phyloP scores from a whole-genome alignment of 192 early-diverging fungal genomes.

The Backusella sp. region DNA sequence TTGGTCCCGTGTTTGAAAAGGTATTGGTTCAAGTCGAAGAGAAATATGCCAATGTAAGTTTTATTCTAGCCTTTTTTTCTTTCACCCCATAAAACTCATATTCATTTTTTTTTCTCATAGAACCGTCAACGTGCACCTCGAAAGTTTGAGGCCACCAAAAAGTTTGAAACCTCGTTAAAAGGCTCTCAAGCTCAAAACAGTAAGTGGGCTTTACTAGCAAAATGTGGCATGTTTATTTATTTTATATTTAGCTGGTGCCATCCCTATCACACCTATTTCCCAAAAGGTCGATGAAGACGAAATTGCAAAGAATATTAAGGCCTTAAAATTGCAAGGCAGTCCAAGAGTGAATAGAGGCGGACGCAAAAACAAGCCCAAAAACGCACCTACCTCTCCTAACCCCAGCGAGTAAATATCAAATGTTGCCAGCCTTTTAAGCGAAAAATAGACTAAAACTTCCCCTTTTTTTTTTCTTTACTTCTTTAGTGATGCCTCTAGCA shows the following conservation, averaged over 20 bases:
- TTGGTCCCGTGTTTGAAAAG: slow-evolving; percentile 72
- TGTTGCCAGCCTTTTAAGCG: neutral
- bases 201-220: slow-evolving; percentile 23
- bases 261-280: neutral
- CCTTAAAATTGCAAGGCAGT: slow-evolving; percentile 39
- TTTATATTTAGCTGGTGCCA: neutral
- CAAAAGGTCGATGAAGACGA: slow-evolving; percentile 43
- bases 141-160: slow-evolving; percentile 79
- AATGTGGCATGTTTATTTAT: neutral
- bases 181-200: slow-evolving; percentile 50
- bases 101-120: slow-evolving; percentile 7
- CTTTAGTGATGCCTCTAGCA: slow-evolving; percentile 15
- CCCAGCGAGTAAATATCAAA: slow-evolving; percentile 11
- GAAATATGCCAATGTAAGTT: slow-evolving; percentile 46
- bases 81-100: neutral
- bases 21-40: slow-evolving; percentile 67
- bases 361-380: slow-evolving; percentile 7
- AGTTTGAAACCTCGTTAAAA: slow-evolving; percentile 63
- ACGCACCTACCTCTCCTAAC: slow-evolving; percentile 15
- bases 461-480: neutral
- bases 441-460: neutral
- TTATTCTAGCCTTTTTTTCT: slow-evolving; percentile 28
- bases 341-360: slow-evolving; percentile 33
- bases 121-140: slow-evolving; percentile 59
- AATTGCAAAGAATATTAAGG: slow-evolving; percentile 48